These are phyloP conservation scores for Blastobotrys ciferrii DNA, from an alignment of 1,139 yeast genomes.

Conservation along the genomic window DNA sequence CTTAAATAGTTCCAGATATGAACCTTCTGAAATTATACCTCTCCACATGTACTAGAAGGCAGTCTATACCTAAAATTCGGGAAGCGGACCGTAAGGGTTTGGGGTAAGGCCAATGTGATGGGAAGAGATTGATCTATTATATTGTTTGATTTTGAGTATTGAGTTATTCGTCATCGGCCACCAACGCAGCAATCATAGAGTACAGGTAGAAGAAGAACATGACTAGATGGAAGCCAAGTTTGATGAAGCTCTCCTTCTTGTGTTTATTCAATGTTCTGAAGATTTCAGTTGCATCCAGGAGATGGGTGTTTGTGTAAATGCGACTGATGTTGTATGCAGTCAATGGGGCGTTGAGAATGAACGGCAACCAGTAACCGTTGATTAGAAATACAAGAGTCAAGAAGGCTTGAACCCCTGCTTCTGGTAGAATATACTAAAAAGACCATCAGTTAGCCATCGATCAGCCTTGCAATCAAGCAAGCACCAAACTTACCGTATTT, in stretches of 20 bases:
- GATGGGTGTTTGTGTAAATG: conserved; percentile 51
- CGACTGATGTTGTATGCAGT: conserved; percentile 50
- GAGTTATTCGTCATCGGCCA: conserved; percentile 50
- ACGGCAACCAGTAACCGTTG: conserved; percentile 92
- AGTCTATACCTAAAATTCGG: too few relatives aligned
- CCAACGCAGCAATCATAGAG: conserved; percentile 94
- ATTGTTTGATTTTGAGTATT: background rate
- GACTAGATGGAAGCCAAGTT: conserved; percentile 85
- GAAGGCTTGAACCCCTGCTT: conserved; percentile 79
- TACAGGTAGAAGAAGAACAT: conserved; percentile 94
- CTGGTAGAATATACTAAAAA: conserved; percentile 71
- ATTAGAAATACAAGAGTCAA: conserved; percentile 69
- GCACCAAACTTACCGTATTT: conserved; percentile 50
- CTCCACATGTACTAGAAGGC: too few relatives aligned
- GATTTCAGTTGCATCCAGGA: conserved; percentile 96
- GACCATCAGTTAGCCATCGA: conserved; percentile 1
- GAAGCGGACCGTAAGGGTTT: too few relatives aligned
- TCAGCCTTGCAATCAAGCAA: too few relatives aligned
- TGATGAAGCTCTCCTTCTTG: conserved; percentile 87
- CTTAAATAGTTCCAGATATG: too few relatives aligned
- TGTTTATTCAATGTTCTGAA: conserved; percentile 91
- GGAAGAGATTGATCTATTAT: conserved; percentile 4
- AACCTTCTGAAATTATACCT: too few relatives aligned
- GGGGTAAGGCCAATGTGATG: too few relatives aligned
- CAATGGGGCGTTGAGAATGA: conserved; percentile 81